phyloP scores from a whole-genome alignment of 2,329 filamentous ascomycete species.

The Davidsoniella australis region DNA sequence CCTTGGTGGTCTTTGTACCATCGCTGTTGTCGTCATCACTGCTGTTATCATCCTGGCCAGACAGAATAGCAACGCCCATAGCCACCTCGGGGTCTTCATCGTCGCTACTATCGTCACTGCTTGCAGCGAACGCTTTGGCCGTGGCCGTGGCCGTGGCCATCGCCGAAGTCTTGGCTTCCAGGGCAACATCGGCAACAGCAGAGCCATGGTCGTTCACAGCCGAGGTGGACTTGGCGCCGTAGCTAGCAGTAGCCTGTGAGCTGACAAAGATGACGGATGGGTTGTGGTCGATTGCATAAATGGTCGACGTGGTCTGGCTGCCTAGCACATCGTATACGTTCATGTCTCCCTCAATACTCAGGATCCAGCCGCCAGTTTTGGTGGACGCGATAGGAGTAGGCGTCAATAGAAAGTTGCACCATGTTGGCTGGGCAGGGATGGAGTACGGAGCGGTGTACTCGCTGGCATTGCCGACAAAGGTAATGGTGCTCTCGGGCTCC shows the following conservation, averaged over 20 bases:
- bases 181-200: neutral
- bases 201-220: constrained; percentile 6
- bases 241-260: constrained; percentile 23
- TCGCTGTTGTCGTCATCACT: neutral
- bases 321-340: constrained; percentile 12
- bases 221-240: constrained; percentile 16
- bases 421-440: constrained; percentile 23
- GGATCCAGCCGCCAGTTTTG: constrained; percentile 11
- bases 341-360: constrained; percentile 1
- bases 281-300: constrained; percentile 38
- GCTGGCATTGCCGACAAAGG: constrained; percentile 27
- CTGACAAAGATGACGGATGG: constrained; percentile 28
- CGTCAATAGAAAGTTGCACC: constrained; percentile 19
- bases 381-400: constrained; percentile 4
- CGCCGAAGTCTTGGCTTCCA: neutral
- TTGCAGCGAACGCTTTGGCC: too few species aligned
- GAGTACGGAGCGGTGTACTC: constrained; percentile 31
- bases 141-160: too few species aligned
- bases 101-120: neutral
- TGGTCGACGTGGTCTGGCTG: constrained; percentile 22
- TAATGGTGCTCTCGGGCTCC: constrained; percentile 24
- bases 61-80: neutral
- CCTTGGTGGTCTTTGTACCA: neutral
- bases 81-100: neutral
- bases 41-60: neutral